phyloP scores from a whole-genome alignment of 2,329 filamentous ascomycete genomes.

The Sporothrix schenckii region DNA sequence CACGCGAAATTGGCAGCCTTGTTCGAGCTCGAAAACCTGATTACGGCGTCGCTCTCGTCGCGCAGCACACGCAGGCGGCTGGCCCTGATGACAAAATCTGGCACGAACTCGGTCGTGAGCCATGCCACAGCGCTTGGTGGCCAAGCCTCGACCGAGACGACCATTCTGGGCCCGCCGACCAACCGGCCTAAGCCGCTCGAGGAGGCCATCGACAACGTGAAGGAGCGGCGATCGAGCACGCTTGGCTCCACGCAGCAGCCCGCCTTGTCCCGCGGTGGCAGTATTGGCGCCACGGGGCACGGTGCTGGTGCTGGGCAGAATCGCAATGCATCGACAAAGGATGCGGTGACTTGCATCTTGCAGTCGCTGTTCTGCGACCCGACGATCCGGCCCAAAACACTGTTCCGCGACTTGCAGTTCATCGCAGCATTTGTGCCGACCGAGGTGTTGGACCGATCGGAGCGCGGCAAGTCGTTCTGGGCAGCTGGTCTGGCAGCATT shows the following conservation, averaged over 20 bases:
- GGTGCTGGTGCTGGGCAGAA: slow-evolving; percentile 7
- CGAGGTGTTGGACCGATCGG: slow-evolving; percentile 62
- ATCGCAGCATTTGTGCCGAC: slow-evolving; percentile 68
- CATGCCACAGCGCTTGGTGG: slow-evolving; percentile 18
- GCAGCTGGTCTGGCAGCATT: slow-evolving; percentile 86
- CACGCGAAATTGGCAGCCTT: slow-evolving; percentile 82
- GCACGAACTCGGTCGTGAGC: slow-evolving; percentile 25
- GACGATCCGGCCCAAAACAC: slow-evolving; percentile 72
- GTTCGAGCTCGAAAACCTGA: slow-evolving; percentile 79
- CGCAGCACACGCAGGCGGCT: slow-evolving; percentile 49
- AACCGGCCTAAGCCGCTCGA: slow-evolving; percentile 57
- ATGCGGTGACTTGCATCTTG: slow-evolving; percentile 67
- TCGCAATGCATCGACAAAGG: slow-evolving; percentile 58
- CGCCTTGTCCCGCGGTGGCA: slow-evolving; percentile 36
- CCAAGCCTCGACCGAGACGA: background rate
- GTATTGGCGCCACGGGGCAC: slow-evolving; percentile 52
- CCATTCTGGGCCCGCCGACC: background rate
- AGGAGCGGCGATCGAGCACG: slow-evolving; percentile 66
- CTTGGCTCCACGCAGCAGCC: slow-evolving; percentile 44
- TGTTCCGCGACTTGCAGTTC: slow-evolving; percentile 80
- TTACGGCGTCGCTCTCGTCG: slow-evolving; percentile 71
- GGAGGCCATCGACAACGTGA: slow-evolving; percentile 70
- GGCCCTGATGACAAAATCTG: slow-evolving; percentile 45
- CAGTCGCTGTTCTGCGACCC: slow-evolving; percentile 68
- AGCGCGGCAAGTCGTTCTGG: slow-evolving; percentile 79